phyloP scores from a whole-genome alignment of 768 basidiomycete genomes.

The Rhizopogon vulgaris region DNA sequence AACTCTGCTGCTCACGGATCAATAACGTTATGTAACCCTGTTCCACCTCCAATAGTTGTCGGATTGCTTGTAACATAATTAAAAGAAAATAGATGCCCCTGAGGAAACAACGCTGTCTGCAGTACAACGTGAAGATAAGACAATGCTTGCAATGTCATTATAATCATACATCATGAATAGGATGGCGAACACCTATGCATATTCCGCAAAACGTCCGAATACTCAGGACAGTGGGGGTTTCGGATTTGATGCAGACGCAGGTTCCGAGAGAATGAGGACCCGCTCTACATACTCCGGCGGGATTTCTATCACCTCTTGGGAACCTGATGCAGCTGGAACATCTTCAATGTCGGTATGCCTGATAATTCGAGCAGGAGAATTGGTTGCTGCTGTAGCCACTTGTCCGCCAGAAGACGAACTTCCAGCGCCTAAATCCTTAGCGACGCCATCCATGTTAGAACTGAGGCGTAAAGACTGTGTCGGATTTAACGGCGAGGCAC shows the following conservation, averaged over 20 bases:
- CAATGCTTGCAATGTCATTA: no score
- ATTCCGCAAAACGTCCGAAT: no score
- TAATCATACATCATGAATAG: no score
- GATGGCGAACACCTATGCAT: no score
- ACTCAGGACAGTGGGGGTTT: no score
- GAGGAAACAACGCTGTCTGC: no score
- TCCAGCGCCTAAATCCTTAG: slow-evolving; percentile 6
- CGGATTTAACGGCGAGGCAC: neutral
- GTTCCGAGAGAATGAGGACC: slow-evolving; percentile 15
- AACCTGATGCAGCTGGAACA: slow-evolving; percentile 27
- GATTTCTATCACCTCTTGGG: slow-evolving; percentile 56
- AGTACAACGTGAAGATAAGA: no score
- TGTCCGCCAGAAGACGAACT: slow-evolving; percentile 31
- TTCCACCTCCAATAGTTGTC: no score
- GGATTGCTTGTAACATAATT: no score
- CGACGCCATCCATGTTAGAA: slow-evolving; percentile 14
- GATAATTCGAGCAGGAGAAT: slow-evolving; percentile 45
- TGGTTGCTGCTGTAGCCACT: slow-evolving; percentile 37
- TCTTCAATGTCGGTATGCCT: slow-evolving; percentile 70
- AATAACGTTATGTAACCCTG: no score
- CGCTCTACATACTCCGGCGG: slow-evolving; percentile 67
- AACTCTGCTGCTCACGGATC: no score
- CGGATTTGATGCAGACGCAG: neutral
- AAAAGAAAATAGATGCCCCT: no score
- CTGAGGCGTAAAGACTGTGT: slow-evolving; percentile 11